phyloP scores from a whole-genome alignment of 345 rosid species.

The Salix brachista region DNA sequence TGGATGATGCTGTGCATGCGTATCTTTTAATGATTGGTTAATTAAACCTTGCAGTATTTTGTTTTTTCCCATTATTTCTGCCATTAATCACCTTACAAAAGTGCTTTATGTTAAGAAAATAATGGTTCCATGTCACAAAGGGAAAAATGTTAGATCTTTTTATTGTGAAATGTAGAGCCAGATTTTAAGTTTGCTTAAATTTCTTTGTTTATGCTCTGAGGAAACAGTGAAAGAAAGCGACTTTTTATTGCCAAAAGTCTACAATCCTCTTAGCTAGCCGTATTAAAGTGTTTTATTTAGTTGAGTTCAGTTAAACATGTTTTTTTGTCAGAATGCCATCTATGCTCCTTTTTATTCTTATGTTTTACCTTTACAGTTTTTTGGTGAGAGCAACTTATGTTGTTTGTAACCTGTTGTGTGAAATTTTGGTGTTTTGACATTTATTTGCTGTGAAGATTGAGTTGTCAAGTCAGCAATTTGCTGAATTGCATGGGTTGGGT shows the following conservation, averaged over 20 bases:
- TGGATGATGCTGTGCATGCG: not conserved
- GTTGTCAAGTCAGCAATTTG: not conserved
- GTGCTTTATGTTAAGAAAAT: not conserved
- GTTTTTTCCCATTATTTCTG: not conserved
- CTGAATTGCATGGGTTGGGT: not conserved
- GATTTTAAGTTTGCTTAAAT: not conserved
- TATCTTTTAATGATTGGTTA: not conserved
- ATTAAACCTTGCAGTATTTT: not conserved
- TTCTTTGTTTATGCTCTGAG: not conserved
- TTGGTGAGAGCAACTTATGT: not conserved
- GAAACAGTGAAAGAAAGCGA: not conserved
- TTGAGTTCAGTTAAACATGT: not conserved
- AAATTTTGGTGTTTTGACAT: no score
- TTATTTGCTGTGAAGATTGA: not conserved
- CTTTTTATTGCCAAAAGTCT: not conserved
- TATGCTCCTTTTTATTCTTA: not conserved
- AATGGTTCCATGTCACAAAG: not conserved
- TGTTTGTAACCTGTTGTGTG: not conserved
- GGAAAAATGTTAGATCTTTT: no score
- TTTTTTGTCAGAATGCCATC: not conserved
- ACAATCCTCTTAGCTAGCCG: not conserved
- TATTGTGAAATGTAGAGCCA: not conserved
- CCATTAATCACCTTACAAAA: not conserved
- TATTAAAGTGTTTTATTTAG: not conserved
- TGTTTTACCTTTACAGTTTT: not conserved